phyloP scores from a whole-genome alignment of 176 grass and related monocot species.

The Ensete glaucum region DNA sequence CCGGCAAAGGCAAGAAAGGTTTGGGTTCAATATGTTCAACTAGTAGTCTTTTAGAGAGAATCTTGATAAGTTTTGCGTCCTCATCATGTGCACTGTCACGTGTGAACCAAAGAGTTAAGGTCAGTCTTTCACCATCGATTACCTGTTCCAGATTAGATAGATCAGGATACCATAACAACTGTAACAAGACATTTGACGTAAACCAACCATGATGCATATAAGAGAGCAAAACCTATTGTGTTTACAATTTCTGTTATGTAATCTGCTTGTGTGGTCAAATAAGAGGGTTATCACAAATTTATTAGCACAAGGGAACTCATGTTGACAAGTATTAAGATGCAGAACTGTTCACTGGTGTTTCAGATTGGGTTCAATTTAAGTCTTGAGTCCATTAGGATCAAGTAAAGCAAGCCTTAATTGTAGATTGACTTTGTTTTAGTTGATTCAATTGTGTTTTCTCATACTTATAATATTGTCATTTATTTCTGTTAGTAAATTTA shows the following conservation, averaged over 20 bases:
- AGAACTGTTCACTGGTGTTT: neutral
- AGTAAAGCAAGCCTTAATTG: neutral
- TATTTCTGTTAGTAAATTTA: too few species aligned
- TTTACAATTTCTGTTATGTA: neutral
- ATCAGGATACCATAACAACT: neutral
- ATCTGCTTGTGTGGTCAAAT: neutral
- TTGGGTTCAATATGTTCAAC: slow-evolving; percentile 25
- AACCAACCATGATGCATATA: neutral
- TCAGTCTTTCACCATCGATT: slow-evolving; percentile 84
- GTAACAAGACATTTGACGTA: neutral
- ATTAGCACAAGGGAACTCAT: neutral
- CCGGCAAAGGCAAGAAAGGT: slow-evolving; percentile 50
- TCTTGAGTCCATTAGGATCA: neutral
- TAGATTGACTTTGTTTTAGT: too few species aligned
- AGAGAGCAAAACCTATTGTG: neutral
- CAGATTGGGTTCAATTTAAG: too few species aligned
- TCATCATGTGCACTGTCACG: slow-evolving; percentile 62
- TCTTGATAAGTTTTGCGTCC: slow-evolving; percentile 74
- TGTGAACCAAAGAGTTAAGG: slow-evolving; percentile 85
- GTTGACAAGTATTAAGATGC: neutral
- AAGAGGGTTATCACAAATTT: neutral
- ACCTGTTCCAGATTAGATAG: slow-evolving; percentile 42
- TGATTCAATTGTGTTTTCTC: too few species aligned
- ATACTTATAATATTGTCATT: too few species aligned
- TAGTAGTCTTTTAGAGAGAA: slow-evolving; percentile 52